phyloP scores from a whole-genome alignment of 129 eudicot species.

The Centella asiatica region DNA sequence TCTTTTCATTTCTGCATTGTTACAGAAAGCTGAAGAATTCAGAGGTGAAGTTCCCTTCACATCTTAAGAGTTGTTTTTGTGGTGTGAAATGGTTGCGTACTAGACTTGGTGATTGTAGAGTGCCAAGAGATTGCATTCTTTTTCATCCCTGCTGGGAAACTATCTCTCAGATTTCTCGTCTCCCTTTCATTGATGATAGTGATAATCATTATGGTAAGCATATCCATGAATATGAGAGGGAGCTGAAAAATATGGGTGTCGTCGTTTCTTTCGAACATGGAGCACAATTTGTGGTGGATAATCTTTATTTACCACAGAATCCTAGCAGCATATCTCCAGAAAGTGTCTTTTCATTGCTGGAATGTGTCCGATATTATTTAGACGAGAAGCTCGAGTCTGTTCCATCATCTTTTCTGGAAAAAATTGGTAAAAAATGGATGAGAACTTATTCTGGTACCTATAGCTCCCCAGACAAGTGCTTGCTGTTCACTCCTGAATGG shows the following conservation, averaged over 20 bases:
- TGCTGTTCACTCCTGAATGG: conserved; percentile 29
- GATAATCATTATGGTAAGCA: conserved; percentile 24
- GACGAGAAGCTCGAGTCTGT: background rate
- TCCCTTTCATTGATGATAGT: conserved; percentile 51
- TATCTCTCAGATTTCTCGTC: conserved; percentile 26
- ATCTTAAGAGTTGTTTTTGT: conserved; percentile 29
- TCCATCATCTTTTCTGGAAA: background rate
- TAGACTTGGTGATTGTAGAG: conserved; percentile 37
- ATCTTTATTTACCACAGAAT: conserved; percentile 28
- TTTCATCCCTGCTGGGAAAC: conserved; percentile 33
- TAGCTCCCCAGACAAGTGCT: conserved; percentile 29
- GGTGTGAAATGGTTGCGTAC: conserved; percentile 43
- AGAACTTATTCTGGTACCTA: conserved; percentile 40
- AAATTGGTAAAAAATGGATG: conserved; percentile 30
- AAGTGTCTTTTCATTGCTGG: conserved; percentile 30
- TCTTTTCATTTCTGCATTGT: conserved; percentile 19
- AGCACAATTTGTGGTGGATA: conserved; percentile 30
- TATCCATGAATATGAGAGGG: conserved; percentile 22
- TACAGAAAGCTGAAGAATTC: conserved; percentile 19
- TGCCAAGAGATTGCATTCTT: conserved; percentile 29
- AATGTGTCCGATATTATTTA: conserved; percentile 16
- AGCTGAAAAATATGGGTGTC: conserved; percentile 39
- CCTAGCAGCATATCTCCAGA: conserved; percentile 24
- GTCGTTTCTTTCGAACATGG: conserved; percentile 27
- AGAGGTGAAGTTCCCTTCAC: conserved; percentile 9